A percentile compares a stretch with the other conserved stretches of the same genome.
Conservation (phyloP, 2,329 filamentous ascomycete species). For the Fusarium newnesense region DNA sequence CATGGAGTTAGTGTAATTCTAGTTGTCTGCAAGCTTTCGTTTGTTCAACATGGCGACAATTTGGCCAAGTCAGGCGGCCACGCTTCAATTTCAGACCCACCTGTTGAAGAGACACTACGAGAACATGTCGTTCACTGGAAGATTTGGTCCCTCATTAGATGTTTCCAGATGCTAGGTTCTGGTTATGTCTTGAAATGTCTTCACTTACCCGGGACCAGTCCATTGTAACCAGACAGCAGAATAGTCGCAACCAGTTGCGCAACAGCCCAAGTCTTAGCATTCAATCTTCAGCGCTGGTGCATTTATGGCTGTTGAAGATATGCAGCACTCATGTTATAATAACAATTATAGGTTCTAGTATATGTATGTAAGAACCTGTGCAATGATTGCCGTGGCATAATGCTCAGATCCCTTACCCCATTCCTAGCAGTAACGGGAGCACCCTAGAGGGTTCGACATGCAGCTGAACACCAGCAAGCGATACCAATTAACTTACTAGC, state of each 20-base stretch:
- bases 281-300: not conserved
- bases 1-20: no score
- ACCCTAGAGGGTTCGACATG: rapidly evolving
- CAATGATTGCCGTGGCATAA: rapidly evolving
- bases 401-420: not conserved
- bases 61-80: no score
- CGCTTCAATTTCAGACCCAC: not conserved
- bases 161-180: not conserved
- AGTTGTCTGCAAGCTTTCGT: no score
- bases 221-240: not conserved
- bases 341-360: not conserved
- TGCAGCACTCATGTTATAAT: not conserved
- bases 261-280: not conserved
- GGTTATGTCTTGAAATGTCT: not conserved
- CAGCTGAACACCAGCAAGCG: not conserved
- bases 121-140: not conserved
- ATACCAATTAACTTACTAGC: not conserved
- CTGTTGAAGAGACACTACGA: no score
- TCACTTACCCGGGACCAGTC: not conserved
- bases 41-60: not conserved
- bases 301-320: not conserved
- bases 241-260: not conserved
- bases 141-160: rapidly evolving
- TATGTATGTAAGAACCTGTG: not conserved
- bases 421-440: not conserved